phyloP scores from a whole-genome alignment of 176 grass and related monocot genomes.

The Aegilops tauschii region DNA sequence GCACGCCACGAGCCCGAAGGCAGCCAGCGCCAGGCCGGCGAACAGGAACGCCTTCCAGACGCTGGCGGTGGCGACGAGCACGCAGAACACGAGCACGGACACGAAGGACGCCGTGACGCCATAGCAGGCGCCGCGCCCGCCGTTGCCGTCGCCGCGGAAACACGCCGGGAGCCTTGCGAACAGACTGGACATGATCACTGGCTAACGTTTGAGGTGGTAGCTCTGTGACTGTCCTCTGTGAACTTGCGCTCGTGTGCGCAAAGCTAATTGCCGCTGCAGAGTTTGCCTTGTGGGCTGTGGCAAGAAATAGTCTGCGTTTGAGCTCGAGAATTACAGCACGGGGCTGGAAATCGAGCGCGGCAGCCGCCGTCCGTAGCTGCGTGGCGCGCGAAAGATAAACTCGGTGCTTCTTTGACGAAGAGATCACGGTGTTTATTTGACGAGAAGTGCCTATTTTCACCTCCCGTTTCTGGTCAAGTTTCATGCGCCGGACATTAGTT shows the following conservation, averaged over 20 bases:
- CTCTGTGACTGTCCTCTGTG: not conserved
- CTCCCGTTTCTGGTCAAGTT: not conserved
- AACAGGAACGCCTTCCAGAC: conserved; percentile 32
- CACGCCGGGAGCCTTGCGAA: not conserved
- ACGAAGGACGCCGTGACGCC: conserved; percentile 2
- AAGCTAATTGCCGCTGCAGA: not conserved
- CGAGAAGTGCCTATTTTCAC: not conserved
- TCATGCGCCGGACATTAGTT: not conserved
- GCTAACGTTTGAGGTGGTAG: not conserved
- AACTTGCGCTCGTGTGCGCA: not conserved
- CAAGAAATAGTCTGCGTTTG: conserved; percentile 2
- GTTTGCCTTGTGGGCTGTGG: not conserved
- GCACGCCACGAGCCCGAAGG: not conserved
- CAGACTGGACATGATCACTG: conserved; percentile 1
- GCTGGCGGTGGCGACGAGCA: conserved; percentile 3
- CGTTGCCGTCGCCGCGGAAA: not conserved
- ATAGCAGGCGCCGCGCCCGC: not conserved
- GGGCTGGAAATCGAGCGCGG: not conserved
- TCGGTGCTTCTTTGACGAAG: not conserved
- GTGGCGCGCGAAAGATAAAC: conserved; percentile 15
- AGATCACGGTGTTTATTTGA: not conserved
- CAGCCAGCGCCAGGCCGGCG: not conserved
- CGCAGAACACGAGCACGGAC: conserved; percentile 28
- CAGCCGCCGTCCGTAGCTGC: not conserved
- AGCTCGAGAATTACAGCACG: not conserved